Conservation (phyloP, 2,329 filamentous ascomycete species). For the Gliomastix tumulicola region DNA sequence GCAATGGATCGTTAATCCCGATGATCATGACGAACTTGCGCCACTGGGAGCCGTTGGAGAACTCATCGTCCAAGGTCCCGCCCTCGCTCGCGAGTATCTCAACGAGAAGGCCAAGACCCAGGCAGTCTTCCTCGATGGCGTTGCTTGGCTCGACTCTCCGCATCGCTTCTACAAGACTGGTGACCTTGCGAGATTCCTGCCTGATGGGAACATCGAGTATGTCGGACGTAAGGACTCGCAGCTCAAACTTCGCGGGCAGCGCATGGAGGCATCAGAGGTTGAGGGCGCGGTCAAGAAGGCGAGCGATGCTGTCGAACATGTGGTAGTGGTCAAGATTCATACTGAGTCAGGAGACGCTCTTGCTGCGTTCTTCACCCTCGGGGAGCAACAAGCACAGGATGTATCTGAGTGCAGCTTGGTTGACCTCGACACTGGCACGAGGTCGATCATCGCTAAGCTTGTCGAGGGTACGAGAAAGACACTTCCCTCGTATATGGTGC, state of each 20-base stretch:
- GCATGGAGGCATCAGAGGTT: conserved; percentile 11
- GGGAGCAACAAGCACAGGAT: not conserved
- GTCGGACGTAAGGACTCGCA: conserved; percentile 9
- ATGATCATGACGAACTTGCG: conserved; percentile 7
- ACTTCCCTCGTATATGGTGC: conserved; percentile 11
- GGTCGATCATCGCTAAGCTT: not conserved
- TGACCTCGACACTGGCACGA: not conserved
- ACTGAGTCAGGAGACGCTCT: not conserved
- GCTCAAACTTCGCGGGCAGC: conserved; percentile 12
- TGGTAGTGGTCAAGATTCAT: not conserved
- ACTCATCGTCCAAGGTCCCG: conserved; percentile 38
- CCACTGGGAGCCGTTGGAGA: conserved; percentile 25
- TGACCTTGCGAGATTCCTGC: conserved; percentile 8
- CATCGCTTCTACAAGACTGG: conserved; percentile 8
- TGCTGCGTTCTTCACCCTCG: not conserved
- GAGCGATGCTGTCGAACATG: conserved; percentile 1
- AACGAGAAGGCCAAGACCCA: conserved; percentile 42
- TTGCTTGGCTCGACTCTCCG: conserved; percentile 28
- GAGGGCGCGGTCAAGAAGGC: conserved; percentile 6
- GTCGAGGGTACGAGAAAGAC: not conserved
- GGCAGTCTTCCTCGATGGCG: conserved; percentile 39
- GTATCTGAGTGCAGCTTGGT: not conserved
- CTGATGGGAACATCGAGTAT: conserved; percentile 9
- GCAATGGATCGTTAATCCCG: conserved; percentile 9
- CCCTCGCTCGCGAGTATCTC: conserved; percentile 48